Percentiles rank a stretch among this genome's conserved stretches.
Conservation (phyloP, 768 basidiomycete species). For the Glaciozyma antarctica region DNA sequence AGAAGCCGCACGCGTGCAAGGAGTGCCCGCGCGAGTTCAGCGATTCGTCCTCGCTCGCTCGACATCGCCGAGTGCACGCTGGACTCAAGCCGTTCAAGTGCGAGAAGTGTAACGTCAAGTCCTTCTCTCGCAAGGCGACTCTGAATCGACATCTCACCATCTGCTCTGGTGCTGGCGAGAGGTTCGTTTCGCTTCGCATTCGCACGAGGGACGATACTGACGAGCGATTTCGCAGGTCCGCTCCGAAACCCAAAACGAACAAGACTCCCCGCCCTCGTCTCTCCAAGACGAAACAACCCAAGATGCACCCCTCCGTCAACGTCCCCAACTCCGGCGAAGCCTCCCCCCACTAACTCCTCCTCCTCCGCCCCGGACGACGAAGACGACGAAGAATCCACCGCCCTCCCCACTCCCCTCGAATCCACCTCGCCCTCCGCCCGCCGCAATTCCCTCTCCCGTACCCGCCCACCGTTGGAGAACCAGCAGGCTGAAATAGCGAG, state of each 20-base stretch:
- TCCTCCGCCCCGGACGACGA: not conserved
- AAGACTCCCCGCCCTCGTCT: not conserved
- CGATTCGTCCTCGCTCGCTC: slow-evolving; percentile 79
- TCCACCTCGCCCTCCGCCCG: not conserved
- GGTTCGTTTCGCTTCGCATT: not conserved
- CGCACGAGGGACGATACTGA: not conserved
- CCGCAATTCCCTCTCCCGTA: not conserved
- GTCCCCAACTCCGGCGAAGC: not conserved
- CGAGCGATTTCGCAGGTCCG: not conserved
- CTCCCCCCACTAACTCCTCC: not conserved
- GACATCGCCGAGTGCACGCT: slow-evolving; percentile 62
- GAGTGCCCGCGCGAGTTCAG: slow-evolving; percentile 78
- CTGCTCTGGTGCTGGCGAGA: slow-evolving; percentile 3
- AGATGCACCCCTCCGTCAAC: not conserved
- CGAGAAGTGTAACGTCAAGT: slow-evolving; percentile 80
- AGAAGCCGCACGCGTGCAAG: slow-evolving; percentile 82
- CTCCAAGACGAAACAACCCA: not conserved
- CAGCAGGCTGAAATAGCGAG: not conserved
- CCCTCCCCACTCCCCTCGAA: not conserved
- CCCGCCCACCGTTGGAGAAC: not conserved
- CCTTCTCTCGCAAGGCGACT: slow-evolving; percentile 75
- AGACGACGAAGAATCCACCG: not conserved
- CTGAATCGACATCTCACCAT: slow-evolving; percentile 54
- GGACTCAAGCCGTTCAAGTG: slow-evolving; percentile 75
- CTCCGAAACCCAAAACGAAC: not conserved